Base-by-base conservation (phyloP, 1,284 basidiomycete species). In the Phlebopus sp. region DNA sequence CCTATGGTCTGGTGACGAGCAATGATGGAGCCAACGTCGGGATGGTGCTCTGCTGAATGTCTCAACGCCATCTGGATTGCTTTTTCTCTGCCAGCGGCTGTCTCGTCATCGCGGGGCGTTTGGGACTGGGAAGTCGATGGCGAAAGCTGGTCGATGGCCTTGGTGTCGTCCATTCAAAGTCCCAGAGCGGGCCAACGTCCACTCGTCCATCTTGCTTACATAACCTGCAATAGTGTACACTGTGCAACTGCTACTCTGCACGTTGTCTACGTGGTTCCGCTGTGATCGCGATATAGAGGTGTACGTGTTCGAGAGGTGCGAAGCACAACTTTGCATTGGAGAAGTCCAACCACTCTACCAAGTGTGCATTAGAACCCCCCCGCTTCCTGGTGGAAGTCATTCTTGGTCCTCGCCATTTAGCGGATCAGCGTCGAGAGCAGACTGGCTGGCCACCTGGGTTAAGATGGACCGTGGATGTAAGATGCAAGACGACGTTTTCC, bases 391-490 rank as follows among this genome's bases (percentile, higher is more conserved):
- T 34, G 46, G 42, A 55, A 46, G 56, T 60, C 52, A n/a, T 21
- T 88, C 80, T 88, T 64, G 84, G 81, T 84, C 81, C 74, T 77
- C 71, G 79, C 84, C 86, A 88, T 88, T 87, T 81, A 74, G 81
- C 70, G 66, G 68, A 67, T 57, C 74, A 73, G 73, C 72, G 71
- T 74, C 57, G 53, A 50, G 54, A 57, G 54, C 51, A 54, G 36
- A 25, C 56, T 55, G 59, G 71, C 69, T 70, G 73, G 69, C 76
- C 76, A 72, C 81, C 79, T 84, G 84, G 82, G 81, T 84, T 74
- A 72, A 67, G 71, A 75, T 69, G 70, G 78, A 81, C 78, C 79
- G 63, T 65, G 65, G 64, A 77, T 70, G 79, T 80, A 80, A 80
- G 79, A 76, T 72, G 67, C 65, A 67, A 57, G 67, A 63, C 11